Conservation (phyloP, 345 rosid genomes). For the Murraya koenigii region DNA sequence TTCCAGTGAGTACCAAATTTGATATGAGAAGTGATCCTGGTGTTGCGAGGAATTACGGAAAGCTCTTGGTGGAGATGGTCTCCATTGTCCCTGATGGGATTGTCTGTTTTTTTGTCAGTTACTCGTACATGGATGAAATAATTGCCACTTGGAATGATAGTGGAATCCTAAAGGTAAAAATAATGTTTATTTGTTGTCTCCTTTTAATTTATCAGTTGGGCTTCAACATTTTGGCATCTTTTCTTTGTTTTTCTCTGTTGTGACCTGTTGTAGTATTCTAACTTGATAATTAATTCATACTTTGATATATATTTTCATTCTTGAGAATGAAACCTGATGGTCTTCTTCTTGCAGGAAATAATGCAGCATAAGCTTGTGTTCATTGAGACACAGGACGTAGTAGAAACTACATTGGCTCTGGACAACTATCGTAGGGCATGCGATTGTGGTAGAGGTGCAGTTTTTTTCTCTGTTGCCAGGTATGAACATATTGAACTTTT, state of each 20-base stretch:
- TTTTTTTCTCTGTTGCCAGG: slow-evolving; percentile 98
- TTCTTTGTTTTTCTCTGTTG: neutral
- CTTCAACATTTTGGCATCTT: neutral
- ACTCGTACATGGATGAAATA: slow-evolving; percentile 98
- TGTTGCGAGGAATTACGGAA: slow-evolving; percentile 94
- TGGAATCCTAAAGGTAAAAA: slow-evolving; percentile 77
- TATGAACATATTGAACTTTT: slow-evolving; percentile 22
- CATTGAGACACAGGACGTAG: slow-evolving; percentile 97
- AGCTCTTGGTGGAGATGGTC: slow-evolving; percentile 95
- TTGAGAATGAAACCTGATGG: slow-evolving; percentile 3
- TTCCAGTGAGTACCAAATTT: slow-evolving; percentile 97
- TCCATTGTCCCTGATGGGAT: slow-evolving; percentile 96
- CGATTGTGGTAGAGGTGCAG: slow-evolving; percentile 98
- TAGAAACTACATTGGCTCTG: slow-evolving; percentile 93
- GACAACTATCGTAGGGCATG: slow-evolving; percentile 97
- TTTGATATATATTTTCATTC: neutral
- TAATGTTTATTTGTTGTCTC: slow-evolving; percentile 5
- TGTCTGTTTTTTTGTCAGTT: slow-evolving; percentile 97
- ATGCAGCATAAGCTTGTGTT: slow-evolving; percentile 98
- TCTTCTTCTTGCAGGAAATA: slow-evolving; percentile 62
- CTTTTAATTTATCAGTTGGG: neutral
- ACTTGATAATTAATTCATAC: neutral
- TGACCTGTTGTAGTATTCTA: slow-evolving; percentile 1
- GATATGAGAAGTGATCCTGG: slow-evolving; percentile 99
- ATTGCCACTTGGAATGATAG: slow-evolving; percentile 87